phyloP scores from a whole-genome alignment of 768 basidiomycete species.

The Pseudohyphozyma bogoriensis region DNA sequence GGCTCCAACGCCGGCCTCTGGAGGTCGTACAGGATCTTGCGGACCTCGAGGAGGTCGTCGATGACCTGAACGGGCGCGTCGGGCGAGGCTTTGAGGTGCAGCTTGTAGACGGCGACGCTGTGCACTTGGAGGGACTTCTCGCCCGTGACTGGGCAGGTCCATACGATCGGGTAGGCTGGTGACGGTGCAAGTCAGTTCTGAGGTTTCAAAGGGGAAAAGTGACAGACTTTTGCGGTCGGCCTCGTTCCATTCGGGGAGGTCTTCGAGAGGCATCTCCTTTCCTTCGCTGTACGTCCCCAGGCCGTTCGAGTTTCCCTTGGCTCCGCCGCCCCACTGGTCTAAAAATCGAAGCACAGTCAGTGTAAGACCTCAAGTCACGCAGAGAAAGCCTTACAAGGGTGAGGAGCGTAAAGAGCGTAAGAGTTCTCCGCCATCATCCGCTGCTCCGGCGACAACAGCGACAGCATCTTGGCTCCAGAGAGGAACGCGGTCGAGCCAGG shows the following conservation, averaged over 20 bases:
- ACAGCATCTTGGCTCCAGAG: background rate
- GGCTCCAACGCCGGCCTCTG: background rate
- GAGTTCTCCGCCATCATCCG: background rate
- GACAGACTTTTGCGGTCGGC: background rate
- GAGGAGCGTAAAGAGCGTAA: constrained; percentile 2
- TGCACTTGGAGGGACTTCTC: background rate
- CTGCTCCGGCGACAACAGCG: background rate
- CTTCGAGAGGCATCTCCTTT: background rate
- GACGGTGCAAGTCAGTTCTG: background rate
- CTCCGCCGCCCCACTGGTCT: constrained; percentile 3
- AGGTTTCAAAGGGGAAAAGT: background rate
- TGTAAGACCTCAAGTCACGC: background rate
- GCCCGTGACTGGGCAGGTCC: constrained; percentile 1
- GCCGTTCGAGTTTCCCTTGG: constrained; percentile 4
- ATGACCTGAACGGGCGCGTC: background rate
- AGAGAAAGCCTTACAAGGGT: constrained; percentile 2
- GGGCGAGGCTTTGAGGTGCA: background rate
- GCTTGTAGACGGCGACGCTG: background rate
- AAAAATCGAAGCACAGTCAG: no score
- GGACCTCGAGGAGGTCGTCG: background rate
- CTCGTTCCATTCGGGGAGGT: background rate
- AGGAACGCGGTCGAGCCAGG: background rate
- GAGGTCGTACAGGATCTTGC: background rate
- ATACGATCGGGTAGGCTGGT: background rate
- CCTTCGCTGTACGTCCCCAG: background rate